Conservation (phyloP, 495 filamentous ascomycete genomes). For the Lophiotrema nucula region DNA sequence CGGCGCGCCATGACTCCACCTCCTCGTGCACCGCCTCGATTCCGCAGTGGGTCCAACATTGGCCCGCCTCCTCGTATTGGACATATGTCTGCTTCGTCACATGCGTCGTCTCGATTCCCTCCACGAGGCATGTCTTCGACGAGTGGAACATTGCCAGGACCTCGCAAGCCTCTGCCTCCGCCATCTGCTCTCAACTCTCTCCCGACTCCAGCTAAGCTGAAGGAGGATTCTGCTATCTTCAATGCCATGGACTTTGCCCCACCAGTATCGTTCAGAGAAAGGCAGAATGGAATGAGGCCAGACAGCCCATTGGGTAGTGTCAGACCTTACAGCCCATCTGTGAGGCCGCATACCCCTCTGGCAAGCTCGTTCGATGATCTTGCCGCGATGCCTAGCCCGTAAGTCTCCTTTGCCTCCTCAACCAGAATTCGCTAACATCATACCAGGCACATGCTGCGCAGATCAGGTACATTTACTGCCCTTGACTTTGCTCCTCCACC, state of each 20-base stretch:
- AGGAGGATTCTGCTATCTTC: slow-evolving; percentile 74
- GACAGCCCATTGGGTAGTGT: slow-evolving; percentile 77
- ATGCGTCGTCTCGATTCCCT: slow-evolving; percentile 40
- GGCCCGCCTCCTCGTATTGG: slow-evolving; percentile 44
- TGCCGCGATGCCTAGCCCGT: slow-evolving; percentile 81
- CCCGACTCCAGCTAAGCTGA: slow-evolving; percentile 82
- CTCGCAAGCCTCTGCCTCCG: slow-evolving; percentile 66
- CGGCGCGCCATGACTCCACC: slow-evolving; percentile 98
- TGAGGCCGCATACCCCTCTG: slow-evolving; percentile 71
- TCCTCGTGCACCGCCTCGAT: slow-evolving; percentile 72
- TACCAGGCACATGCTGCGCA: slow-evolving; percentile 74
- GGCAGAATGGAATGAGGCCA: slow-evolving; percentile 64
- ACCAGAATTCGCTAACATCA: slow-evolving; percentile 37
- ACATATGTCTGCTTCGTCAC: slow-evolving; percentile 34
- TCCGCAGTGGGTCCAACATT: slow-evolving; percentile 55
- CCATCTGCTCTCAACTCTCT: slow-evolving; percentile 71
- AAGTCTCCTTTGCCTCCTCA: slow-evolving; percentile 52
- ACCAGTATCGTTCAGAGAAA: slow-evolving; percentile 64
- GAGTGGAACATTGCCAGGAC: slow-evolving; percentile 47
- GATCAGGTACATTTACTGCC: slow-evolving; percentile 82
- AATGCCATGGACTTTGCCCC: slow-evolving; percentile 85
- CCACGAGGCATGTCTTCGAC: slow-evolving; percentile 36
- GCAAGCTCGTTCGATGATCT: slow-evolving; percentile 86
- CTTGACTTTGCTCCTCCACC: slow-evolving; percentile 95
- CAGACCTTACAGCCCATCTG: slow-evolving; percentile 67